Base-by-base conservation (phyloP, 2,329 filamentous ascomycete genomes). In the Cladophialophora bantiana region DNA sequence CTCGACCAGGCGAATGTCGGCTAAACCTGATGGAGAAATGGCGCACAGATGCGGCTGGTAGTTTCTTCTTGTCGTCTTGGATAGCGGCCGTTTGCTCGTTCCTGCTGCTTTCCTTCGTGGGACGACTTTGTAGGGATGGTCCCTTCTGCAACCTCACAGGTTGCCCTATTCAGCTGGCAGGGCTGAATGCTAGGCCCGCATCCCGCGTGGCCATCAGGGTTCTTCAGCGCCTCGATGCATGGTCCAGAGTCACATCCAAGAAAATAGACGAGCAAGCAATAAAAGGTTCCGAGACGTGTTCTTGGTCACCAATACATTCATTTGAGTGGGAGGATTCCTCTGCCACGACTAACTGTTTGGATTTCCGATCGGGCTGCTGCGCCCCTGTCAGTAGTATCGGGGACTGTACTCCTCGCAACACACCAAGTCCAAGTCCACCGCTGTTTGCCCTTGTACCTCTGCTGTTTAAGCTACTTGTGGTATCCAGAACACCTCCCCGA, bases 1-100 rank as follows among this genome's bases (percentile, higher is more conserved):
- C 55, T 40, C 13, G 50, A 13, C 38, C 31, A 38, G 36, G 56
- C 26, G 31, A 6, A 50, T 4, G 42, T 35, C 3, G 32, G 26
- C 59, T 61, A 61, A 61, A 54, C 59, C 48, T 10, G 31, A 61
- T 53, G 32, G 32, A 38, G 59, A 32, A 52, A 53, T 36, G 52
- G 52, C 52, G 31, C 34, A 55, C 45, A 55, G n/a, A 7, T 55
- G 52, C 52, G 34, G 52, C 52, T 55, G 52, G 52, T 55, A 34
- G 52, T 34, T 36, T 36, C 45, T 18, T 26, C 40, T 45, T 45
- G 40, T 45, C n/a, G 15, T 10, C 26, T 26, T 18, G 40, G 10
- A 2, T 40, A 9, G 36, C 13, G 18, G 15, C 40, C 7, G 13
- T 20, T 45, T 40, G 20, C 35, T 18, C 56, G 12, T 42, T 59